These are phyloP conservation scores for Phyllachora maydis DNA, from an alignment of 2,329 filamentous ascomycete species.

Conservation along the genomic window DNA sequence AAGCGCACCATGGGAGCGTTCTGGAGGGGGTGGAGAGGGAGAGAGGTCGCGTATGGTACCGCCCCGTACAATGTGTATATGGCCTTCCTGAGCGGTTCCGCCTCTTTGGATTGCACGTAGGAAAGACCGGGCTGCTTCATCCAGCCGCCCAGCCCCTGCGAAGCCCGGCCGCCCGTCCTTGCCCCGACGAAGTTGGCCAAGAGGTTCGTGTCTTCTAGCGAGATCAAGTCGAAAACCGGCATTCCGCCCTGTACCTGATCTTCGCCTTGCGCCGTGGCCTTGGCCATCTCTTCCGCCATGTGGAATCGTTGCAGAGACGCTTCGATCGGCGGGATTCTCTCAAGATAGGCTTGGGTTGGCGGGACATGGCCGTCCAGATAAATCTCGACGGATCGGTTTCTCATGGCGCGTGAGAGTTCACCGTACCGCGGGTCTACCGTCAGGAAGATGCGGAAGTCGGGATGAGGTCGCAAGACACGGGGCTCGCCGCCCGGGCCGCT, in stretches of 20 bases:
- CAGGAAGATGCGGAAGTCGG: slow-evolving; percentile 78
- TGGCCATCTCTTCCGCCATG: too few species aligned
- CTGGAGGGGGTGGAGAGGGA: slow-evolving; percentile 37
- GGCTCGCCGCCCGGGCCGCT: slow-evolving; percentile 65
- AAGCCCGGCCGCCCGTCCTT: slow-evolving; percentile 2
- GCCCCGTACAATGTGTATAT: slow-evolving; percentile 11
- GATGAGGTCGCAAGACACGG: slow-evolving; percentile 60
- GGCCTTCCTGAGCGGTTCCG: slow-evolving; percentile 11
- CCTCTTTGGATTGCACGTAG: slow-evolving; percentile 10
- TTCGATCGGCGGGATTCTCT: slow-evolving; percentile 24
- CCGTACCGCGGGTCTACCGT: slow-evolving; percentile 85
- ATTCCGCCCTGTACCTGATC: too few species aligned
- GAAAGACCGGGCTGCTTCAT: slow-evolving; percentile 4
- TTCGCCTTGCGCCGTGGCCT: too few species aligned
- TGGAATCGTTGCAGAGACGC: slow-evolving; percentile 25
- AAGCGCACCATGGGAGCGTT: slow-evolving; percentile 31
- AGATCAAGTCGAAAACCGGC: slow-evolving; percentile 24
- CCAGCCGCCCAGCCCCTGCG: not conserved
- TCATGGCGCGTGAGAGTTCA: slow-evolving; percentile 88
- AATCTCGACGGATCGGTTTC: slow-evolving; percentile 84
- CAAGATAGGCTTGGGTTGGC: slow-evolving; percentile 11
- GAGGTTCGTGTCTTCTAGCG: slow-evolving; percentile 20
- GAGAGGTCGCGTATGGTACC: slow-evolving; percentile 8
- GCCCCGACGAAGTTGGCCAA: slow-evolving; percentile 7
- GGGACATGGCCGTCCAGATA: slow-evolving; percentile 37